phyloP scores from a whole-genome alignment of 2,329 filamentous ascomycete genomes.

The Alternaria brassicicola region DNA sequence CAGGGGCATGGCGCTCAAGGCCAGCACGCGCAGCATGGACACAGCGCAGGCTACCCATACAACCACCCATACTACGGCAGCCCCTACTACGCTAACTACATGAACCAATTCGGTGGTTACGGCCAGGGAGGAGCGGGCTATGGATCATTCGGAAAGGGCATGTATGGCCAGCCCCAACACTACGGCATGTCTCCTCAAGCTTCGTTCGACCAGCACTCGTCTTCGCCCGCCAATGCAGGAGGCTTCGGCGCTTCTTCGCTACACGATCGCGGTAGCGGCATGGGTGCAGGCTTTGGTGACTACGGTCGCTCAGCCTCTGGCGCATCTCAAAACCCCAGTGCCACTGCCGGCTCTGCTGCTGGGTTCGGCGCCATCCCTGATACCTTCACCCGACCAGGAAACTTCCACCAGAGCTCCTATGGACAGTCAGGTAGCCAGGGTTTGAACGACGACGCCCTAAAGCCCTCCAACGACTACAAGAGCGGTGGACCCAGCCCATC shows the following conservation, averaged over 20 bases:
- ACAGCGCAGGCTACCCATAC: slow-evolving; percentile 51
- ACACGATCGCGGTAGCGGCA: slow-evolving; percentile 55
- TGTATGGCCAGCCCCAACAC: slow-evolving; percentile 68
- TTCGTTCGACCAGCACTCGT: slow-evolving; percentile 67
- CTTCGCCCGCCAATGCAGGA: slow-evolving; percentile 66
- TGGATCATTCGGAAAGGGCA: slow-evolving; percentile 61
- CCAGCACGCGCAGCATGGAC: slow-evolving; percentile 55
- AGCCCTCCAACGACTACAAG: slow-evolving; percentile 64
- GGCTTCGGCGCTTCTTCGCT: slow-evolving; percentile 57
- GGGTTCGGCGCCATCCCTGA: slow-evolving; percentile 63
- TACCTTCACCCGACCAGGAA: slow-evolving; percentile 64
- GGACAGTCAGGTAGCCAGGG: slow-evolving; percentile 55
- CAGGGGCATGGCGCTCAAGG: slow-evolving; percentile 57
- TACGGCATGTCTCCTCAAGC: slow-evolving; percentile 63
- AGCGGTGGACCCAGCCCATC: slow-evolving; percentile 64
- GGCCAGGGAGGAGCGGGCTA: slow-evolving; percentile 56
- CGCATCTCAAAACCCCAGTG: slow-evolving; percentile 60
- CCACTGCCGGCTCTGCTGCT: slow-evolving; percentile 55
- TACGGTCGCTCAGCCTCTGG: slow-evolving; percentile 67
- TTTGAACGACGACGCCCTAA: slow-evolving; percentile 60
- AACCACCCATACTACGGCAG: slow-evolving; percentile 67
- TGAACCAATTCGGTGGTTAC: slow-evolving; percentile 66
- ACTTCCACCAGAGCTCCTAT: slow-evolving; percentile 58
- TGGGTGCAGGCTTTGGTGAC: slow-evolving; percentile 60
- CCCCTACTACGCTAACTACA: slow-evolving; percentile 68